Conservation (phyloP, 352 stramenopile genomes). For the Saprolegnia parasitica region DNA sequence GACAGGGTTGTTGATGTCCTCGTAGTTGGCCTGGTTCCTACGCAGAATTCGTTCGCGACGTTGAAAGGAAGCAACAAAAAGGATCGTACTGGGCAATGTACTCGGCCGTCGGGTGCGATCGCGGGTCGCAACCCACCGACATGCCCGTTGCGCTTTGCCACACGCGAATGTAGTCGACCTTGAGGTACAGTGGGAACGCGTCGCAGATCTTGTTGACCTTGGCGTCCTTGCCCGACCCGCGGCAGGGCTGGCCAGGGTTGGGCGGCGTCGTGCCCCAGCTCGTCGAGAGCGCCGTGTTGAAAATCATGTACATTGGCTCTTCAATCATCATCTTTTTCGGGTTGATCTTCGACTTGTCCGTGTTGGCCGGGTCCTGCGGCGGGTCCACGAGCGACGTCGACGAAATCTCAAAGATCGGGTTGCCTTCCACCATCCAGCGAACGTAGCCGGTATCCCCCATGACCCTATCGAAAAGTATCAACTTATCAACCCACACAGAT, state of each 20-base stretch:
- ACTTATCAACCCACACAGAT: neutral
- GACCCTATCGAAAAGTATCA: too few relatives aligned
- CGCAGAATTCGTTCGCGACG: slow-evolving; percentile 43
- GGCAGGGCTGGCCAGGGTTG: slow-evolving; percentile 55
- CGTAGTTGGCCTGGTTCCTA: slow-evolving; percentile 67
- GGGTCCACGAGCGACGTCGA: slow-evolving; percentile 47
- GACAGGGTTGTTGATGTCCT: slow-evolving; percentile 51
- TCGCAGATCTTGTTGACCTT: slow-evolving; percentile 44
- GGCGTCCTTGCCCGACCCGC: slow-evolving; percentile 35
- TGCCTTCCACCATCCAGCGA: slow-evolving; percentile 72
- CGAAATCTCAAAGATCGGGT: slow-evolving; percentile 86
- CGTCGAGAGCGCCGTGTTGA: slow-evolving; percentile 93
- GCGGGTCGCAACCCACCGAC: slow-evolving; percentile 54
- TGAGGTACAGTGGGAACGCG: slow-evolving; percentile 55
- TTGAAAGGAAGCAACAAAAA: neutral
- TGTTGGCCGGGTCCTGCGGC: slow-evolving; percentile 45
- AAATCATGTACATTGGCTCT: slow-evolving; percentile 93
- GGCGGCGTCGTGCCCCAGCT: slow-evolving; percentile 80
- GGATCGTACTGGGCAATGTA: slow-evolving; percentile 7
- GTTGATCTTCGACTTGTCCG: slow-evolving; percentile 34
- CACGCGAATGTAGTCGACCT: slow-evolving; percentile 75
- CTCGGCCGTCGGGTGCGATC: slow-evolving; percentile 40
- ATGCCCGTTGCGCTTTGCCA: slow-evolving; percentile 59
- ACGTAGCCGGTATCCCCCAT: slow-evolving; percentile 49
- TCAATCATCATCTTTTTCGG: slow-evolving; percentile 89